phyloP scores from a whole-genome alignment of 225 moss, liverwort and hornwort genomes.

The Polytrichum commune region DNA sequence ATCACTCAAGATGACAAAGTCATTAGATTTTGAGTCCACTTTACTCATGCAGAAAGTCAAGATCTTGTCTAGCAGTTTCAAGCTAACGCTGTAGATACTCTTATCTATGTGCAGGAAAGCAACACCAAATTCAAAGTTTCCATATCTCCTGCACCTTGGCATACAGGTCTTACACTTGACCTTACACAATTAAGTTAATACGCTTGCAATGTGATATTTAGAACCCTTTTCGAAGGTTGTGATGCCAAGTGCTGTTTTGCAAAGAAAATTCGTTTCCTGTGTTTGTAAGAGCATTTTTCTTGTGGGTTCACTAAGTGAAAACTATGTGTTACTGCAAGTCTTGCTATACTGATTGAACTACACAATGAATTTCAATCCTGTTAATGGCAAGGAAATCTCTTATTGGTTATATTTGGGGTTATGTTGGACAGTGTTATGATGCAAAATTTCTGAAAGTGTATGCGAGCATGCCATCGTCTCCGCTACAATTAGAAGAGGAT shows the following conservation, averaged over 20 bases:
- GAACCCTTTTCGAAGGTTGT: too few species aligned
- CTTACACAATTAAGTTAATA: background rate
- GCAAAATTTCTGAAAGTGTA: slow-evolving; percentile 74
- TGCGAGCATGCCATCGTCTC: slow-evolving; percentile 65
- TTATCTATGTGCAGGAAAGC: slow-evolving; percentile 47
- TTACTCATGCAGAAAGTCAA: too few species aligned
- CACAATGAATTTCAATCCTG: background rate
- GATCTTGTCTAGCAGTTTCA: too few species aligned
- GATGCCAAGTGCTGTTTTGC: too few species aligned
- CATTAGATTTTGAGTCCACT: too few species aligned
- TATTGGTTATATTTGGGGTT: slow-evolving; percentile 6
- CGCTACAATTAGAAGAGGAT: slow-evolving; percentile 87
- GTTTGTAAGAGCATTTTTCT: too few species aligned
- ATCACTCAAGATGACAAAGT: too few species aligned
- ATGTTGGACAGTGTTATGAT: slow-evolving; percentile 78
- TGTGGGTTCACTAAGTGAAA: too few species aligned
- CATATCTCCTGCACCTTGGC: slow-evolving; percentile 88
- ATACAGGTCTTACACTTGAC: slow-evolving; percentile 55
- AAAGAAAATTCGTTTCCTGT: too few species aligned
- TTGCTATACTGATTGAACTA: too few species aligned
- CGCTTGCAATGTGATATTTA: too few species aligned
- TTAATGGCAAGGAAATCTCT: slow-evolving; percentile 2
- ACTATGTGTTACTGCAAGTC: too few species aligned
- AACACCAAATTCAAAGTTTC: slow-evolving; percentile 64
- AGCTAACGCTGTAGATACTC: background rate